These are phyloP conservation scores for Podospora fimiseda DNA, from an alignment of 495 filamentous ascomycete genomes.

Conservation along the genomic window DNA sequence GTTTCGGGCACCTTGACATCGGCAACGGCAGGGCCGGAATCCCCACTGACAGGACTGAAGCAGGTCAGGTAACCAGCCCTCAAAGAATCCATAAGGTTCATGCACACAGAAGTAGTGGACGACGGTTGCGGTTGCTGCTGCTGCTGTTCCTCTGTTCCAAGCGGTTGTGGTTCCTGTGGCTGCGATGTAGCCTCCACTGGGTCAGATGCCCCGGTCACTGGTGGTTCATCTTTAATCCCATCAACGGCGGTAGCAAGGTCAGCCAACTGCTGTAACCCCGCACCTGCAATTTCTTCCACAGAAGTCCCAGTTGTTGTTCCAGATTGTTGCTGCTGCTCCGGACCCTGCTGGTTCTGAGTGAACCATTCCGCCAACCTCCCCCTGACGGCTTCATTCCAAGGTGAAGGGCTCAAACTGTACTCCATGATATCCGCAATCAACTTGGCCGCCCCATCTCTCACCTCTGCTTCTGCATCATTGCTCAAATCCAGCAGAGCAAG, in stretches of 20 bases:
- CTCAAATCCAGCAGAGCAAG: slow-evolving; percentile 62
- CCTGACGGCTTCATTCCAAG: slow-evolving; percentile 43
- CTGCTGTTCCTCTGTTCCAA: neutral
- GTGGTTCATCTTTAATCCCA: neutral
- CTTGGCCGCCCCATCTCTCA: slow-evolving; percentile 28
- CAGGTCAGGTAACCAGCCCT: neutral
- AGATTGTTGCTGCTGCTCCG: neutral
- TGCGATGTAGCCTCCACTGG: too few species aligned
- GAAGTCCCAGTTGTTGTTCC: neutral
- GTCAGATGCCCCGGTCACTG: too few species aligned
- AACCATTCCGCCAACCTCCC: slow-evolving; percentile 37
- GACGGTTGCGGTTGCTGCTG: neutral
- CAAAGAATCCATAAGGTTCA: neutral
- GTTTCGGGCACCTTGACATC: neutral
- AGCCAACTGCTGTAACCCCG: neutral
- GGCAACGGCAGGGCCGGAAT: neutral
- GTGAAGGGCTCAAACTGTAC: slow-evolving; percentile 27
- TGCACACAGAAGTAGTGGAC: neutral
- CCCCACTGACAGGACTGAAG: neutral
- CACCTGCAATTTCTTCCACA: neutral
- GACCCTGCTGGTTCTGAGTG: neutral
- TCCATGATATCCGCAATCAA: slow-evolving; percentile 31
- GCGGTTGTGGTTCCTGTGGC: too few species aligned
- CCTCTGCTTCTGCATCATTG: slow-evolving; percentile 16
- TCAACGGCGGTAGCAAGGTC: neutral